Base-by-base conservation (phyloP, 2,329 filamentous ascomycete genomes). In the Emergomyces orientalis region DNA sequence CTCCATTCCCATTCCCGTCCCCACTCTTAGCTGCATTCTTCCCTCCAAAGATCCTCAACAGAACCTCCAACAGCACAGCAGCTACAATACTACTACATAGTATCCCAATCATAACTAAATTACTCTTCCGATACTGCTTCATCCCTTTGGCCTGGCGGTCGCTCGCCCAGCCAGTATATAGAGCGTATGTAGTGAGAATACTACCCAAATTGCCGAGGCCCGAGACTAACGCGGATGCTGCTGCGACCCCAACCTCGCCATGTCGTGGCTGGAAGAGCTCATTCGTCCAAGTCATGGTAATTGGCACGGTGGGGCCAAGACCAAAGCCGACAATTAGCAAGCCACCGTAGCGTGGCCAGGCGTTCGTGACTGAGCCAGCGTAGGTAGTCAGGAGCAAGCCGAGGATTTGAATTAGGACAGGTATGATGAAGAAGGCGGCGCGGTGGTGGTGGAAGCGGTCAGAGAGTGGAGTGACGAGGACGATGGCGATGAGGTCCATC, bases 241-340 rank as follows among this genome's bases (percentile, higher is more conserved):
- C 88, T 3, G 91, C 91, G 7, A 96, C 91, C 62, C 91, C 91
- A 27, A 96, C 90, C 75, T 96, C 91, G 56, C 91, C 90, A 71
- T 96, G 91, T 14, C 91, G 88, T 39, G 84, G 84, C 77, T 96
- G 91, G 79, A 96, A 96, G 71, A 96, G 88, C 76, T 96, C 89
- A 66, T 86, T 90, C 39, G 89, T 91, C 91, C 91, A 96, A 43
- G 91, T 88, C 91, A 96, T 96, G 74, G 89, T 93, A 71, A 93
- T 93, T 13, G 91, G 91, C 0, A 96, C 91, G 0, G 91, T 96
- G 3, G 91, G 91, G 1, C 91, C 91, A 1, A 96, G 86, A 0
- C 91, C 91, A 70, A 96, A 96, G 4, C 91, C 91, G 43, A 96
- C 88, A 77, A 96, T 87, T 59, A 96, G 79, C n/a, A 96, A 84